Percentiles rank a stretch among this genome's conserved stretches.
Conservation (phyloP, 1,284 basidiomycete genomes). For the Malassezia slooffiae region DNA sequence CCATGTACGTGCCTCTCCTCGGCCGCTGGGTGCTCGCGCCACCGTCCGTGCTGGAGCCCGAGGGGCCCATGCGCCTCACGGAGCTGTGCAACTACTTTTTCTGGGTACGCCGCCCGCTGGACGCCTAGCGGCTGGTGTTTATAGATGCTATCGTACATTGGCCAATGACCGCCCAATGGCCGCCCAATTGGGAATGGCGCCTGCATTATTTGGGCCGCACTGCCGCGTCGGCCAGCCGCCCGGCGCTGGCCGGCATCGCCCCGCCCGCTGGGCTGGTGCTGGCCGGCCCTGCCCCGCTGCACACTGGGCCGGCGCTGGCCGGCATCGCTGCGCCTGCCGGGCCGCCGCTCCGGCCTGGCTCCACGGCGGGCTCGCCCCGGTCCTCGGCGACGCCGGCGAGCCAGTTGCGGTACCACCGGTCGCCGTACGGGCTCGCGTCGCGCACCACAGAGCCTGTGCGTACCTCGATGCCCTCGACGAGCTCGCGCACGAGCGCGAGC, state of each 20-base stretch:
- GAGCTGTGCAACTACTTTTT: constrained; percentile 44
- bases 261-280: too few species aligned
- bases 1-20: constrained; percentile 33
- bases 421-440: constrained; percentile 30
- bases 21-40: constrained; percentile 25
- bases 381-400: too few species aligned
- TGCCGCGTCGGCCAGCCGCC: too few species aligned
- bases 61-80: constrained; percentile 9
- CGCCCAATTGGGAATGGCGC: too few species aligned
- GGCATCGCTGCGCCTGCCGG: too few species aligned
- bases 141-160: background rate
- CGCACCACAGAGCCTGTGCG: constrained; percentile 25
- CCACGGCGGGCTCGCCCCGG: too few species aligned
- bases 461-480: constrained; percentile 31
- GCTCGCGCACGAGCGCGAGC: constrained; percentile 27
- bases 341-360: too few species aligned
- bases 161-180: too few species aligned
- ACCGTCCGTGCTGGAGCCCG: constrained; percentile 8
- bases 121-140: background rate
- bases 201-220: too few species aligned
- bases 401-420: constrained; percentile 36
- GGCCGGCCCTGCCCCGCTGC: too few species aligned
- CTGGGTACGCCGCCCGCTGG: constrained; percentile 36
- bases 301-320: too few species aligned
- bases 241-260: too few species aligned